Evolutionary conservation across 345 rosid species (phyloP).

Genomic region (Tarenaya hassleriana): DNA sequence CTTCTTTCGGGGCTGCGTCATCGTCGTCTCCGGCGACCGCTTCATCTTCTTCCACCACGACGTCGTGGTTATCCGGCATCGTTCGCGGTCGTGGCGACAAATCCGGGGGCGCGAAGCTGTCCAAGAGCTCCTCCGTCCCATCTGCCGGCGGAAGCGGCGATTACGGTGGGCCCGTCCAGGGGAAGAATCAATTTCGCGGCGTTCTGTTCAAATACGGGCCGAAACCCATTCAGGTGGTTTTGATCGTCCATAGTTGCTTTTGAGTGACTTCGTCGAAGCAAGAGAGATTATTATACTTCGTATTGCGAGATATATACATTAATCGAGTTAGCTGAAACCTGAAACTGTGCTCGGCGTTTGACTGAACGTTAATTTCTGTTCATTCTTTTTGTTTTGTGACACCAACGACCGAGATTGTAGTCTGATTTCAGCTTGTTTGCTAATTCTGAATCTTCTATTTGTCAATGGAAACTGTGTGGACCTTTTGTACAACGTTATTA

Average conservation of each 20-base stretch:
- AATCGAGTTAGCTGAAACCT: constrained; percentile 1
- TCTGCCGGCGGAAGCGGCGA: constrained; percentile 32
- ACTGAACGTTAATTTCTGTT: background rate
- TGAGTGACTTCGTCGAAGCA: constrained; percentile 17
- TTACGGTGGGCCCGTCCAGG: constrained; percentile 52
- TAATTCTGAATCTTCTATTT: constrained; percentile 2
- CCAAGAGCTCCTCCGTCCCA: constrained; percentile 29
- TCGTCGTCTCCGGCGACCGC: constrained; percentile 21
- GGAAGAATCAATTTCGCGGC: constrained; percentile 91
- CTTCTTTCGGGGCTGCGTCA: constrained; percentile 23
- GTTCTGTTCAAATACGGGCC: constrained; percentile 88
- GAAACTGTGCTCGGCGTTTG: background rate
- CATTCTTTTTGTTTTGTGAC: background rate
- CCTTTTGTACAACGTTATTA: background rate
- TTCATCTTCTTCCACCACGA: constrained; percentile 27
- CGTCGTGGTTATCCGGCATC: constrained; percentile 69
- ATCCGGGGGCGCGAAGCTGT: constrained; percentile 34
- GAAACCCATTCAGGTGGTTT: constrained; percentile 67
- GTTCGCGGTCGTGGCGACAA: constrained; percentile 58
- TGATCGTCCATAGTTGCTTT: constrained; percentile 12
- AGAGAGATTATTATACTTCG: background rate
- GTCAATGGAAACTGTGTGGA: background rate
- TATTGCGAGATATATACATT: background rate
- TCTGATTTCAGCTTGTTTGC: constrained; percentile 7
- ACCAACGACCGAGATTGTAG: constrained; percentile 16